A percentile compares a stretch with the other conserved stretches of the same genome.
These are phyloP conservation scores for Truncatella angustata DNA, from an alignment of 2,329 filamentous ascomycete genomes.

Conservation along the genomic window DNA sequence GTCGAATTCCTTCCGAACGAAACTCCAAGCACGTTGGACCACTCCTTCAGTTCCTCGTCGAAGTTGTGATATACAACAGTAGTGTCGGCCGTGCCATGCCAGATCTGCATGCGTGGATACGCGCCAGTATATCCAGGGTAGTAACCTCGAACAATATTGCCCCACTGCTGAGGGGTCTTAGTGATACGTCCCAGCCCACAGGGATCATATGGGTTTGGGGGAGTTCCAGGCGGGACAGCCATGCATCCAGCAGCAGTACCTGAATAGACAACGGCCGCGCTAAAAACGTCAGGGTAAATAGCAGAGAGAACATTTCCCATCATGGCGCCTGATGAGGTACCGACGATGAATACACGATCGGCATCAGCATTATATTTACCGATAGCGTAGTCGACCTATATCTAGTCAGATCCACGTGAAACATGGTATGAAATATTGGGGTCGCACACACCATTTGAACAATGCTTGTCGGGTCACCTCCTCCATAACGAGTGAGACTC, in stretches of 20 bases:
- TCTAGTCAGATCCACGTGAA: no score
- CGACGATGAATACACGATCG: no score
- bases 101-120: slow-evolving; percentile 32
- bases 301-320: slow-evolving; percentile 21
- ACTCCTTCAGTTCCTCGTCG: slow-evolving; percentile 25
- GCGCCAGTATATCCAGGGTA: slow-evolving; percentile 33
- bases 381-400: no score
- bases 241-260: slow-evolving; percentile 15
- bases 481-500: no score
- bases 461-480: no score
- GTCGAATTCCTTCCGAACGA: slow-evolving; percentile 11
- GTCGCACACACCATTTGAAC: no score
- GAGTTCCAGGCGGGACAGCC: slow-evolving; percentile 16
- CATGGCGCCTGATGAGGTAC: no score
- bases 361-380: no score
- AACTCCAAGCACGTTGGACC: slow-evolving; percentile 16
- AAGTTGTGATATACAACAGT: slow-evolving; percentile 26
- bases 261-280: slow-evolving; percentile 15
- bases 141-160: slow-evolving; percentile 27
- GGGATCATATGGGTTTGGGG: slow-evolving; percentile 16
- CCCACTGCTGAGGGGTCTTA: slow-evolving; percentile 27
- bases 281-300: slow-evolving; percentile 19
- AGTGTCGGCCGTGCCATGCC: slow-evolving; percentile 32
- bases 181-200: slow-evolving; percentile 16
- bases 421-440: no score